Conservation (phyloP, 192 early-diverging fungal species). For the Rhizoclosmatium sp. region DNA sequence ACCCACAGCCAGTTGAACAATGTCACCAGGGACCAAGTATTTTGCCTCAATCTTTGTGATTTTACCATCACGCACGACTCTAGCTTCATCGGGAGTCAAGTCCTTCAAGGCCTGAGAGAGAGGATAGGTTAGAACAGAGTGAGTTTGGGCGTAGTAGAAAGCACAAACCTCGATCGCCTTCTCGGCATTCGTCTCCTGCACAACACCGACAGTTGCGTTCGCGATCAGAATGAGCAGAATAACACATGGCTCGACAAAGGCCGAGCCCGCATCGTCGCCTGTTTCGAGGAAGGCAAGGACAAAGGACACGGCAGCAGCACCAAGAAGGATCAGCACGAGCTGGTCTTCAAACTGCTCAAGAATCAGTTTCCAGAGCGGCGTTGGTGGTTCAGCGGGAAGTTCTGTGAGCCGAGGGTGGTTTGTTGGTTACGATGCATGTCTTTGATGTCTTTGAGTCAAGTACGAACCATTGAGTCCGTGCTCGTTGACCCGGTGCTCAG, state of each 20-base stretch:
- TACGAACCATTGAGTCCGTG: slow-evolving; percentile 81
- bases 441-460: not conserved
- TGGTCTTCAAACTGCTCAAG: slow-evolving; percentile 99
- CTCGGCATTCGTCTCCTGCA: slow-evolving; percentile 97
- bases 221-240: slow-evolving; percentile 98
- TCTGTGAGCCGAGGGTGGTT: slow-evolving; percentile 48
- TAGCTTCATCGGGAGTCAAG: slow-evolving; percentile 96
- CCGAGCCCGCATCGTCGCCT: slow-evolving; percentile 65
- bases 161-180: slow-evolving; percentile 87
- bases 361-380: slow-evolving; percentile 92
- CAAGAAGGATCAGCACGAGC: slow-evolving; percentile 93
- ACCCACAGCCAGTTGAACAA: slow-evolving; percentile 89
- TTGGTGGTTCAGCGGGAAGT: slow-evolving; percentile 88
- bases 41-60: slow-evolving; percentile 71
- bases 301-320: slow-evolving; percentile 91
- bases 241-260: slow-evolving; percentile 96
- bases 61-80: slow-evolving; percentile 81
- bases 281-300: slow-evolving; percentile 89
- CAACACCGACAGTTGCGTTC: slow-evolving; percentile 95
- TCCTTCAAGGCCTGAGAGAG: slow-evolving; percentile 81
- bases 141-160: not conserved
- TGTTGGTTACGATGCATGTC: not conserved
- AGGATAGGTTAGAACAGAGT: not conserved
- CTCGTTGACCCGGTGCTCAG: slow-evolving; percentile 61
- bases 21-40: slow-evolving; percentile 96